phyloP scores from a whole-genome alignment of 495 filamentous ascomycete species.

The Collariella sp. region DNA sequence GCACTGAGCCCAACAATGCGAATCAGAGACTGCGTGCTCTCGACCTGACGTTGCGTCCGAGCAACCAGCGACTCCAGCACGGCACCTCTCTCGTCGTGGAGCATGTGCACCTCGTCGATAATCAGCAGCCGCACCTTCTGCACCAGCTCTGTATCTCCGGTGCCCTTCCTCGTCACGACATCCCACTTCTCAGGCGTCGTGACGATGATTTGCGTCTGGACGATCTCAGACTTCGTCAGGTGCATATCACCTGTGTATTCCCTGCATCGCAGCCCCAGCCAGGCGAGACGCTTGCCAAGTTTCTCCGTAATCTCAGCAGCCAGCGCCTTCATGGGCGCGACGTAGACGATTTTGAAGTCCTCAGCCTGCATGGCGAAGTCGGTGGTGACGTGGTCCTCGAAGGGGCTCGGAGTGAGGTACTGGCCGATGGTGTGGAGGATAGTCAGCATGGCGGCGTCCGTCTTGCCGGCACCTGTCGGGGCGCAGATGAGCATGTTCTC shows the following conservation, averaged over 20 bases:
- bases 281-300: conserved; percentile 83
- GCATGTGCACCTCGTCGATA: conserved; percentile 99
- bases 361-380: conserved; percentile 72
- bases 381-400: conserved; percentile 60
- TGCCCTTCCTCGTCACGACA: conserved; percentile 92
- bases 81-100: conserved; percentile 93
- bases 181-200: conserved; percentile 99
- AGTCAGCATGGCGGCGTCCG: conserved; percentile 94
- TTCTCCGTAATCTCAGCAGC: conserved; percentile 96
- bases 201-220: conserved; percentile 94
- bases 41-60: conserved; percentile 88
- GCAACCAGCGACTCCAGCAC: conserved; percentile 94
- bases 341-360: conserved; percentile 97
- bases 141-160: conserved; percentile 92
- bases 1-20: conserved; percentile 91
- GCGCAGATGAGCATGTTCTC: conserved; percentile 99
- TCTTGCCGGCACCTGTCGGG: conserved; percentile 97
- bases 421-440: conserved; percentile 83
- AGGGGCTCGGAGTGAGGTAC: conserved; percentile 69
- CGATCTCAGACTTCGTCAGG: conserved; percentile 90
- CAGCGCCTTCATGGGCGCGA: conserved; percentile 96
- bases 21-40: conserved; percentile 95
- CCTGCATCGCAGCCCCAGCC: conserved; percentile 80
- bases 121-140: conserved; percentile 95
- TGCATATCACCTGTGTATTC: conserved; percentile 99